Percentiles rank a stretch among this genome's conserved stretches.
Evolutionary conservation across 345 rosid species (phyloP).

Genomic region (Hypericum androsaemum): DNA sequence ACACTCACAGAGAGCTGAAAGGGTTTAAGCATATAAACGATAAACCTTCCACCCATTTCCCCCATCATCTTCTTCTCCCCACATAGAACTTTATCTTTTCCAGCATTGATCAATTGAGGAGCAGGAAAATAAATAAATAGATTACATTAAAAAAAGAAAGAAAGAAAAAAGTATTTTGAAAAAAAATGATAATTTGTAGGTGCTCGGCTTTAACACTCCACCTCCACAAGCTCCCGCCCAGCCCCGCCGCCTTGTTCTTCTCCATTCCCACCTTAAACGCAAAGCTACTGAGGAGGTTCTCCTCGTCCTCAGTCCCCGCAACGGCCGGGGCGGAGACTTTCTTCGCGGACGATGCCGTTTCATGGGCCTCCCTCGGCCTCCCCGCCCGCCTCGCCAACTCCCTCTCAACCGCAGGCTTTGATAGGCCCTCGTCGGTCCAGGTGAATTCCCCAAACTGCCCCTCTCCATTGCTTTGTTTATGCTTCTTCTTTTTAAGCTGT

Average conservation of each 20-base stretch:
- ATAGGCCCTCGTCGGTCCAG: constrained; percentile 84
- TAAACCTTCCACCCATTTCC: too few species aligned
- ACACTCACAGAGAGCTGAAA: too few species aligned
- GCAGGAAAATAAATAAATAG: too few species aligned
- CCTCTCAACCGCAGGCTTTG: constrained; percentile 51
- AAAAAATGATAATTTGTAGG: too few species aligned
- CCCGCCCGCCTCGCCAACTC: constrained; percentile 52
- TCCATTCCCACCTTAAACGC: background rate
- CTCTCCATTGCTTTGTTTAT: background rate
- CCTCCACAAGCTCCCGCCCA: background rate
- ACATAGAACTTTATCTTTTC: too few species aligned
- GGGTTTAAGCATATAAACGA: too few species aligned
- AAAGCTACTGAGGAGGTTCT: background rate
- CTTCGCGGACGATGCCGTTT: constrained; percentile 51
- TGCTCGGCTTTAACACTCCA: constrained; percentile 1
- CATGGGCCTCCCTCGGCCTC: constrained; percentile 79
- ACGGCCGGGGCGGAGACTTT: constrained; percentile 37
- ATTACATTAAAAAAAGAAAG: too few species aligned
- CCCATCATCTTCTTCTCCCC: too few species aligned
- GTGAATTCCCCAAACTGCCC: constrained; percentile 16
- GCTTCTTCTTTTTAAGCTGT: background rate
- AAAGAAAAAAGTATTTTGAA: too few species aligned
- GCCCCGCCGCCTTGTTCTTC: background rate
- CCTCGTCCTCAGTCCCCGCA: constrained; percentile 14
- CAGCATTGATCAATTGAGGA: too few species aligned